Evolutionary conservation across 345 rosid species (phyloP).

Genomic region (Mallotus nudiflorus): DNA sequence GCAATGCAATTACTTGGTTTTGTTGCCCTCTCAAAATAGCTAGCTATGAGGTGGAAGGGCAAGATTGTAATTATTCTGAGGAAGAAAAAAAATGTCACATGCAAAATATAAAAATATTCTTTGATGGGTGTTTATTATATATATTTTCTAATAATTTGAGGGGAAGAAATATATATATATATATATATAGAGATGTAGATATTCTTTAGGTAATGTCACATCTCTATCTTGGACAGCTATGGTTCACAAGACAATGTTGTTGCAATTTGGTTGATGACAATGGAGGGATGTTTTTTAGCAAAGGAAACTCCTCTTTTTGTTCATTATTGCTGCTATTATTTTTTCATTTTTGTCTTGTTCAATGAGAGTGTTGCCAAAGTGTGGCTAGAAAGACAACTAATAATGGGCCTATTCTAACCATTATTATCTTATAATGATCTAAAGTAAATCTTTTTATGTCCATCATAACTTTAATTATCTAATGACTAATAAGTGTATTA

Average conservation of each 20-base stretch:
- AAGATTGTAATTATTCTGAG: constrained; percentile 20
- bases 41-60: constrained; percentile 20
- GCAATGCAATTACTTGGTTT: neutral
- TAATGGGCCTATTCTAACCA: constrained; percentile 4
- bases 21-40: neutral
- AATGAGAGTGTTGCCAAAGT: constrained; percentile 1
- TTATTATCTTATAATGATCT: constrained; percentile 19
- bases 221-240: constrained; percentile 38
- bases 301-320: neutral
- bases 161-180: too few species aligned
- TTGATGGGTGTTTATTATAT: too few species aligned
- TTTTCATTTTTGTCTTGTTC: constrained; percentile 1
- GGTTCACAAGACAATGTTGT: constrained; percentile 14
- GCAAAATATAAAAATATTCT: constrained; percentile 8
- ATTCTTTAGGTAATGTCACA: constrained; percentile 17
- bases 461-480: constrained; percentile 8
- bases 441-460: constrained; percentile 9
- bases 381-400: constrained; percentile 4
- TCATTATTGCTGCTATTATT: neutral
- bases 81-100: constrained; percentile 23
- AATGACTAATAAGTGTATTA: neutral
- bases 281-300: neutral
- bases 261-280: neutral
- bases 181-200: too few species aligned
- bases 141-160: neutral